Conservation (phyloP, 208 protist species). For the Trypanosoma boissoni region DNA sequence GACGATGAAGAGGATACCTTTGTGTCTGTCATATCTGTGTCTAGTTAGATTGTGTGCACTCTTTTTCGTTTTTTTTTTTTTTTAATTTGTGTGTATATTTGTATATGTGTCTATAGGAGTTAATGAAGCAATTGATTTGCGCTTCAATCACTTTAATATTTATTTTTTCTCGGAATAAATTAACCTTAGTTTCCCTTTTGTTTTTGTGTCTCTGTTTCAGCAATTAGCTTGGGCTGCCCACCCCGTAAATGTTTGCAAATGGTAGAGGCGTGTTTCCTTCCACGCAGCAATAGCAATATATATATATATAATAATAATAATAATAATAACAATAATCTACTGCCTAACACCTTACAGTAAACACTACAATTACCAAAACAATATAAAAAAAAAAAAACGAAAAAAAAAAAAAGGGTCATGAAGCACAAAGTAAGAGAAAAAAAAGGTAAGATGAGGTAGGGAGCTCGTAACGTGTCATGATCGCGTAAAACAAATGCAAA, state of each 20-base stretch:
- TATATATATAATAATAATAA: no score
- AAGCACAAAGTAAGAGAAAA: not conserved
- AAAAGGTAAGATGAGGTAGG: not conserved
- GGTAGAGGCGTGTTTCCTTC: no score
- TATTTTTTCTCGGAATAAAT: no score
- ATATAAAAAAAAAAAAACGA: conserved; percentile 11
- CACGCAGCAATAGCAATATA: no score
- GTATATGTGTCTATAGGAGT: not conserved
- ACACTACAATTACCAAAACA: not conserved
- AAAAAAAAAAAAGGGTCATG: conserved; percentile 19
- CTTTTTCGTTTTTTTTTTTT: conserved; percentile 9
- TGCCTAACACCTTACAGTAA: not conserved
- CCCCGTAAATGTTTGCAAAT: no score
- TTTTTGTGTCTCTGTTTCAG: no score
- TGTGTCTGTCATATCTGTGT: not conserved
- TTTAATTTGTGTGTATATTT: not conserved
- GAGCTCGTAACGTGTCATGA: no score
- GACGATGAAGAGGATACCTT: conserved; percentile 15
- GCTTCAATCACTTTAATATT: no score
- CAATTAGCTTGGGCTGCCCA: no score
- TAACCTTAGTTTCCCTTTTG: no score
- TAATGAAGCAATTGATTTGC: not conserved
- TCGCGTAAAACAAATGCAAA: not conserved
- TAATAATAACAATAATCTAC: not conserved
- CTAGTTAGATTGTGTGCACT: not conserved